Conservation (phyloP, 768 basidiomycete genomes). For the Kockovaella imperatae region DNA sequence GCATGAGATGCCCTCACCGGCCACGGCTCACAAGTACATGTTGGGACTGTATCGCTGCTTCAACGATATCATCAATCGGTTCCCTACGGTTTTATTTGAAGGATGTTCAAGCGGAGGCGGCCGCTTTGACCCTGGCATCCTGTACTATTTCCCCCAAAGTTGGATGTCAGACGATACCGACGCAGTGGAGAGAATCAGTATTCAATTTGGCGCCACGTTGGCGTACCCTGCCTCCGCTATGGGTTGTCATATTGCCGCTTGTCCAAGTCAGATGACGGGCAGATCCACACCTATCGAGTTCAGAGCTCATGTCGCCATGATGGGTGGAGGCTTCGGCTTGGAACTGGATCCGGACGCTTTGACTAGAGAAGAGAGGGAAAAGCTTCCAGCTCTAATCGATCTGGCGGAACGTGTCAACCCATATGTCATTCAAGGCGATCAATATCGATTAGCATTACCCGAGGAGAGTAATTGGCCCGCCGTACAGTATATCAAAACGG, state of each 20-base stretch:
- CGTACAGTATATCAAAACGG: slow-evolving; percentile 11
- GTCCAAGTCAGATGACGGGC: slow-evolving; percentile 20
- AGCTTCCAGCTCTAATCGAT: slow-evolving; percentile 9
- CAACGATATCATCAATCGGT: slow-evolving; percentile 11
- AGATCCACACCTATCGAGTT: slow-evolving; percentile 17
- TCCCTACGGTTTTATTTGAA: slow-evolving; percentile 23
- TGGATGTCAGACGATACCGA: slow-evolving; percentile 30
- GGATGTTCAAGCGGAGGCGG: slow-evolving; percentile 29
- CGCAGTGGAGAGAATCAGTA: slow-evolving; percentile 13
- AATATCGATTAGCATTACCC: slow-evolving; percentile 16
- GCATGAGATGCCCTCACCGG: slow-evolving; percentile 15
- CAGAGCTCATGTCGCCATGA: slow-evolving; percentile 27
- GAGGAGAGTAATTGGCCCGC: slow-evolving; percentile 17
- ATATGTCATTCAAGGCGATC: slow-evolving; percentile 17
- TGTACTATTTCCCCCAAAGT: slow-evolving; percentile 19
- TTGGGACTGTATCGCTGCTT: slow-evolving; percentile 22
- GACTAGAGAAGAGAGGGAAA: slow-evolving; percentile 7
- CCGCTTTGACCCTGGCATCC: slow-evolving; percentile 22
- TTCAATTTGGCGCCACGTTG: slow-evolving; percentile 20
- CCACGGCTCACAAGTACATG: slow-evolving; percentile 16
- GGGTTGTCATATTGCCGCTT: slow-evolving; percentile 24
- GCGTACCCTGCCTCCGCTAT: slow-evolving; percentile 20
- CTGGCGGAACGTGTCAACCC: slow-evolving; percentile 18
- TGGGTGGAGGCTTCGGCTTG: slow-evolving; percentile 27
- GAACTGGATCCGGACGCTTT: slow-evolving; percentile 20